Percentiles rank a stretch among this genome's conserved stretches.
Conservation (phyloP, 805 yeast genomes). For the Myxozyma neotropica region DNA sequence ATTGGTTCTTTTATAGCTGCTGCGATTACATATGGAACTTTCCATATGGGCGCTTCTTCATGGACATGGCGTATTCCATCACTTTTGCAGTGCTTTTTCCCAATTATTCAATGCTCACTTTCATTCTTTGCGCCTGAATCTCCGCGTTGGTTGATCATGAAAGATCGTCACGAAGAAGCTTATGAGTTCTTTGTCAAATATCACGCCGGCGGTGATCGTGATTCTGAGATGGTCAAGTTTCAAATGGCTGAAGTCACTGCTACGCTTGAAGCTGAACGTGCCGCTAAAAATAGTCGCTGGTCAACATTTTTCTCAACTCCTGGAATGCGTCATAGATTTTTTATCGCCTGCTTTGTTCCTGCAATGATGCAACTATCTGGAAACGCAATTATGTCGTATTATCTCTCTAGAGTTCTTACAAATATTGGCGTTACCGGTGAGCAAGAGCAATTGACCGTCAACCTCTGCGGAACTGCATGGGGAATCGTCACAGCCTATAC, state of each 20-base stretch:
- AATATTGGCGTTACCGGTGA: constrained; percentile 57
- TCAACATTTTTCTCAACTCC: constrained; percentile 46
- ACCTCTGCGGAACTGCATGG: constrained; percentile 54
- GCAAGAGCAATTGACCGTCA: constrained; percentile 40
- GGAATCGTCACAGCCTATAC: constrained; percentile 38
- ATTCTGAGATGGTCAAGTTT: constrained; percentile 43
- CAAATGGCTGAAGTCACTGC: constrained; percentile 48
- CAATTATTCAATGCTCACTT: constrained; percentile 52
- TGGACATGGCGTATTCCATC: constrained; percentile 62
- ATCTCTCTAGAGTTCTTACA: constrained; percentile 52
- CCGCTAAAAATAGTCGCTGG: constrained; percentile 44
- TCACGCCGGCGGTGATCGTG: constrained; percentile 49
- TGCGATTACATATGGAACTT: constrained; percentile 54
- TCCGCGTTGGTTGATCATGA: constrained; percentile 69
- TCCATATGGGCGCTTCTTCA: constrained; percentile 35
- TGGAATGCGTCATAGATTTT: constrained; percentile 50
- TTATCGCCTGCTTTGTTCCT: constrained; percentile 44
- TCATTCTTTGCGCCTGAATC: constrained; percentile 57
- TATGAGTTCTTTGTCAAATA: constrained; percentile 46
- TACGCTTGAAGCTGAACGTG: constrained; percentile 48
- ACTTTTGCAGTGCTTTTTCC: constrained; percentile 53
- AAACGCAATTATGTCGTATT: constrained; percentile 56
- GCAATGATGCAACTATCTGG: constrained; percentile 53
- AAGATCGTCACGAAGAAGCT: constrained; percentile 60
- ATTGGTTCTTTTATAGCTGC: constrained; percentile 55